Conservation (phyloP, 257 asterid species). For the Phtheirospermum japonicum region DNA sequence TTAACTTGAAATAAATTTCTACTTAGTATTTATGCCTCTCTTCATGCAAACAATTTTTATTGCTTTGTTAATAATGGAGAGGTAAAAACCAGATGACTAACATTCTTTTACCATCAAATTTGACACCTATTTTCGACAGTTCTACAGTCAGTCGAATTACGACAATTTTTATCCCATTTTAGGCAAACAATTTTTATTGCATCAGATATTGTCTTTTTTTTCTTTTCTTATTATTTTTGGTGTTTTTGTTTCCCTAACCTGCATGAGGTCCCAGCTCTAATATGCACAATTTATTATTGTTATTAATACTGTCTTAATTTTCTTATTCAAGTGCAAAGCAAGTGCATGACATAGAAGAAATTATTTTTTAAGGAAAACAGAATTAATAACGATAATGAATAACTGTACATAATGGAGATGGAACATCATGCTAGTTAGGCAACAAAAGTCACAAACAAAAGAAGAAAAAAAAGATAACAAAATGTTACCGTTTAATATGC, state of each 20-base stretch:
- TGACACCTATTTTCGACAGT: neutral
- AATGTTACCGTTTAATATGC: slow-evolving; percentile 18
- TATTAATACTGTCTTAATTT: neutral
- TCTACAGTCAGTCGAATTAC: neutral
- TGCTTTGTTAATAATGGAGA: neutral
- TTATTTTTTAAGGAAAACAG: neutral
- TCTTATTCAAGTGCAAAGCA: neutral
- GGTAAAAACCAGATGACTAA: neutral
- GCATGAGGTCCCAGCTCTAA: neutral
- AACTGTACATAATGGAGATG: slow-evolving; percentile 15
- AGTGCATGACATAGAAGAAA: neutral
- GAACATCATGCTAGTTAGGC: slow-evolving; percentile 16
- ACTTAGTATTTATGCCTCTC: too few relatives aligned
- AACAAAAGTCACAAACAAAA: slow-evolving; percentile 4
- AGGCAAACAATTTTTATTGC: neutral
- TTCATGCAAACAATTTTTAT: neutral
- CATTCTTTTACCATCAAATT: neutral
- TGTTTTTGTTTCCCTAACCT: neutral
- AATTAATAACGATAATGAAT: neutral
- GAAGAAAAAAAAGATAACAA: slow-evolving; percentile 8
- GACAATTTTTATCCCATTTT: neutral
- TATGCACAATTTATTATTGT: neutral
- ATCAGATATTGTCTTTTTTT: neutral
- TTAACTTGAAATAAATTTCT: too few relatives aligned
- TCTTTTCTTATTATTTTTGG: neutral